These are phyloP conservation scores for Scedosporium minutisporum DNA, from an alignment of 2,329 filamentous ascomycete species.

Conservation along the genomic window DNA sequence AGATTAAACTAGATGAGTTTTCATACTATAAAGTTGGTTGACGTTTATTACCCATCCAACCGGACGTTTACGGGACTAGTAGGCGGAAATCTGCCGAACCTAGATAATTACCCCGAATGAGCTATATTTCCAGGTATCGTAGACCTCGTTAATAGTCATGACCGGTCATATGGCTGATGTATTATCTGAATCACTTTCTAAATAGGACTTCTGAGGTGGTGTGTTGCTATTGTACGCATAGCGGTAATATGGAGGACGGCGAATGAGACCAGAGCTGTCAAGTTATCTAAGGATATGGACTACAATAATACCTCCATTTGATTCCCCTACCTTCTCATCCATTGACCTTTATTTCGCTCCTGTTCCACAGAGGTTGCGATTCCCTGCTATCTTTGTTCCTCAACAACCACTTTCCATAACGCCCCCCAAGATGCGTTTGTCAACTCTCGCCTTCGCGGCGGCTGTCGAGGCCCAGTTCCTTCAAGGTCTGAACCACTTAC, in stretches of 20 bases:
- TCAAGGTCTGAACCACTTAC: conserved; percentile 14
- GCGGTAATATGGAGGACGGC: neutral
- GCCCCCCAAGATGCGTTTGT: neutral
- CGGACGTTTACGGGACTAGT: neutral
- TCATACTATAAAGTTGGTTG: neutral
- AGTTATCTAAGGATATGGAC: too few relatives aligned
- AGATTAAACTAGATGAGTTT: neutral
- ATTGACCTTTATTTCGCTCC: neutral
- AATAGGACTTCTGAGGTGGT: neutral
- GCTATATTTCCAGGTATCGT: neutral
- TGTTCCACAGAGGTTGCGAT: neutral
- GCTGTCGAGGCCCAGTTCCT: conserved; percentile 21
- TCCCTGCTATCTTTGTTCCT: neutral
- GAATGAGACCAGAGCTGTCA: too few relatives aligned
- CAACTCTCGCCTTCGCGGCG: neutral
- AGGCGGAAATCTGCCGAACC: neutral
- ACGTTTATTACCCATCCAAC: neutral
- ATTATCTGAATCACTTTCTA: neutral
- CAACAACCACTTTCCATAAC: neutral
- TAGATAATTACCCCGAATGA: neutral
- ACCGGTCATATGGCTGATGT: neutral
- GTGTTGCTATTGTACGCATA: neutral
- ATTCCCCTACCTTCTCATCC: neutral
- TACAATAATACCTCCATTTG: too few relatives aligned
- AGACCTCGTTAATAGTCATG: neutral